Conservation (phyloP, 495 filamentous ascomycete genomes). For the Trichoderma asperelloides region DNA sequence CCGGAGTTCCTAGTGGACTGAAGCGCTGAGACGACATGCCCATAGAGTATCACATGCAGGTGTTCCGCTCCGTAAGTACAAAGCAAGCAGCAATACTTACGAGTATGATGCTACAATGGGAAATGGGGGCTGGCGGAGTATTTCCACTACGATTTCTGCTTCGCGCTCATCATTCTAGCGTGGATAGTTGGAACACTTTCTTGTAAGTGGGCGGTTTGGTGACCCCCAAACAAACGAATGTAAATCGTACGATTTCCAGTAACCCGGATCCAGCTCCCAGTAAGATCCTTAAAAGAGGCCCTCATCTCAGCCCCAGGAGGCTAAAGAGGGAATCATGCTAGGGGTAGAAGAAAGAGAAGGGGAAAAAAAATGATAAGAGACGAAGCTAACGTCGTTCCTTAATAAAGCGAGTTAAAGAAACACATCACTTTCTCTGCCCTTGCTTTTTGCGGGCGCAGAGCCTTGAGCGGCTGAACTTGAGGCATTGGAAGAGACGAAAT, state of each 20-base stretch:
- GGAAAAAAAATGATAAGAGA: not conserved
- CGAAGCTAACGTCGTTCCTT: not conserved
- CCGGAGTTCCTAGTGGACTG: not conserved
- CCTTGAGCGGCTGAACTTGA: not conserved
- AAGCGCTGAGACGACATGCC: not conserved
- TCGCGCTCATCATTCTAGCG: too few species aligned
- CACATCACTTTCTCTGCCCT: not conserved
- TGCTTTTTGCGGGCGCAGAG: not conserved
- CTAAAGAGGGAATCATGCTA: not conserved
- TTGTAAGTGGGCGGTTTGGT: too few species aligned
- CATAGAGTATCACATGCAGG: not conserved
- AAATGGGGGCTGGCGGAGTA: too few species aligned
- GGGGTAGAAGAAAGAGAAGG: not conserved
- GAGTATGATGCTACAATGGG: too few species aligned
- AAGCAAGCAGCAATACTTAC: too few species aligned
- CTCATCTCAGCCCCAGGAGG: not conserved
- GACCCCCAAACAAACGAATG: not conserved
- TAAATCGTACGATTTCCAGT: not conserved
- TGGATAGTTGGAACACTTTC: too few species aligned
- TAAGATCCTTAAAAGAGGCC: not conserved
- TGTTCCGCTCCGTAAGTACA: too few species aligned
- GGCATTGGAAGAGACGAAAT: not conserved
- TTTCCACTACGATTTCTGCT: too few species aligned
- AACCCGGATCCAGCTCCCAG: not conserved
- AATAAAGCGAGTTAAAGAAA: not conserved